Conservation (phyloP, 2,329 filamentous ascomycete genomes). For the Fusarium virguliforme region DNA sequence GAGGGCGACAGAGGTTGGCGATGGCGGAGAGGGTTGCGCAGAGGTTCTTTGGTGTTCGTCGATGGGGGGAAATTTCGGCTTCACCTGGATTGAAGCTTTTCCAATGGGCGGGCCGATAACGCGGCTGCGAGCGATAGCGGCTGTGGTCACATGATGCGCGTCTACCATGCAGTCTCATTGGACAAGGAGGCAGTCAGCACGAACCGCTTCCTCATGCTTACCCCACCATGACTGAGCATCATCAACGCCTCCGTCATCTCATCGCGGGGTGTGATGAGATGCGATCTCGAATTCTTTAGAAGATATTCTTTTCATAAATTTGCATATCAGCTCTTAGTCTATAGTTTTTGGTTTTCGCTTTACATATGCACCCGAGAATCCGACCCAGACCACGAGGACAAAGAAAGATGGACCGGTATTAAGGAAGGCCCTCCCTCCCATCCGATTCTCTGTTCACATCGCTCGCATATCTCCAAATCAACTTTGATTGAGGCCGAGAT, state of each 20-base stretch:
- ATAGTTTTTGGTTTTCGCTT: neutral
- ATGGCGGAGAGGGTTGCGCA: conserved; percentile 21
- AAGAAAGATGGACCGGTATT: conserved; percentile 13
- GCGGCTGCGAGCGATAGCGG: conserved; percentile 38
- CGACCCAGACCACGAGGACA: neutral
- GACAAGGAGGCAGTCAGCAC: neutral
- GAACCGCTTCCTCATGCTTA: conserved; percentile 18
- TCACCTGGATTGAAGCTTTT: conserved; percentile 42
- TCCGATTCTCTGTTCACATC: neutral
- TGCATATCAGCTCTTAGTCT: neutral
- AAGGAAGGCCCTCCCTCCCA: neutral
- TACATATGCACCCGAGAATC: neutral
- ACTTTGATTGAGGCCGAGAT: neutral
- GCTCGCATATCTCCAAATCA: neutral
- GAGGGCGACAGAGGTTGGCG: neutral
- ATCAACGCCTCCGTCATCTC: conserved; percentile 31
- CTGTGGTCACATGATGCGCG: conserved; percentile 50
- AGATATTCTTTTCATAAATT: neutral
- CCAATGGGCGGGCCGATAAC: conserved; percentile 9
- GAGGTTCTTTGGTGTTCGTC: conserved; percentile 28
- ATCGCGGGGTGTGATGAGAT: conserved; percentile 9
- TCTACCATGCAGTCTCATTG: neutral
- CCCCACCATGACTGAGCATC: conserved; percentile 43
- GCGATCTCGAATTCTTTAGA: conserved; percentile 10
- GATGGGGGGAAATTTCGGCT: conserved; percentile 47